These are phyloP conservation scores for Syzygium aqueum DNA, from an alignment of 345 rosid species.

Conservation along the genomic window DNA sequence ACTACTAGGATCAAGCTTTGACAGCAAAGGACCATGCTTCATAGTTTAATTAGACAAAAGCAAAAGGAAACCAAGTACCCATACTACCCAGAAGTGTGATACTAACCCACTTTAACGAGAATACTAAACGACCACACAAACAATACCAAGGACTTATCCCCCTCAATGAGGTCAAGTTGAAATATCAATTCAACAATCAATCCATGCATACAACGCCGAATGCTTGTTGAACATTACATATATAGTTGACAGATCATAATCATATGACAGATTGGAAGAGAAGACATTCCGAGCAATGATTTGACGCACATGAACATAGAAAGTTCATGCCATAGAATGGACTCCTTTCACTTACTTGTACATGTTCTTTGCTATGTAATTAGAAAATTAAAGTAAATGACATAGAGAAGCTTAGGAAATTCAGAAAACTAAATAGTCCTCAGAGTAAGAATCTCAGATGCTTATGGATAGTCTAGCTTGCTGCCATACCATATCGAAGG, in stretches of 20 bases:
- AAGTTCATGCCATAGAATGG: background rate
- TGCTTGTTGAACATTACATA: background rate
- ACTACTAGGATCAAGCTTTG: background rate
- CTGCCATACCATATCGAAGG: background rate
- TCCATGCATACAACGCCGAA: background rate
- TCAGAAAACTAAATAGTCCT: background rate
- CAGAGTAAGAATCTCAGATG: background rate
- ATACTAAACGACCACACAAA: background rate
- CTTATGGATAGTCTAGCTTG: background rate
- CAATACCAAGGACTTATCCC: background rate
- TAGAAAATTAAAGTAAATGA: background rate
- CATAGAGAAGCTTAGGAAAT: background rate
- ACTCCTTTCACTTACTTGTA: background rate
- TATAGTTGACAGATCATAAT: background rate
- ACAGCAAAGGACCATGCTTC: background rate
- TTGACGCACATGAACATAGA: background rate
- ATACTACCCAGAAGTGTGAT: background rate
- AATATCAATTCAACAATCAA: background rate
- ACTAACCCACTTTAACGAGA: background rate
- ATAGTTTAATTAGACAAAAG: background rate
- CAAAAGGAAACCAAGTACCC: background rate
- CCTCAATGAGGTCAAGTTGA: background rate
- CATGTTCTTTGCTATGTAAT: background rate
- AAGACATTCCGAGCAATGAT: background rate
- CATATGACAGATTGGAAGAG: background rate